A percentile compares a stretch with the other conserved stretches of the same genome.
Conservation (phyloP, 2,329 filamentous ascomycete genomes). For the Cephalotrichum gorgonifer region DNA sequence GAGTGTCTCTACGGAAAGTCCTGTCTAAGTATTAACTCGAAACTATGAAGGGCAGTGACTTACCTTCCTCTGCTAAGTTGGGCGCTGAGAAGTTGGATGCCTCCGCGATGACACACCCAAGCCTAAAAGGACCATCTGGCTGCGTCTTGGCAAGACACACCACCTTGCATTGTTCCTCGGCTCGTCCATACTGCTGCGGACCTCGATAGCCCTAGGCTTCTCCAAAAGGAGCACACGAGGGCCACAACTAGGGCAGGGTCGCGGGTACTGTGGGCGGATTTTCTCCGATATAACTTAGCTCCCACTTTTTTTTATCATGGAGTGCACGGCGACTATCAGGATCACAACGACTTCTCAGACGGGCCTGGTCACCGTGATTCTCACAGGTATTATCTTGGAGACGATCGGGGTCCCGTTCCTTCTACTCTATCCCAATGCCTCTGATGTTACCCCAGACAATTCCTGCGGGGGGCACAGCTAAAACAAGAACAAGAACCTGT, state of each 20-base stretch:
- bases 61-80: too few relatives aligned
- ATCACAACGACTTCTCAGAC: background rate
- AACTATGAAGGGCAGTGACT: too few relatives aligned
- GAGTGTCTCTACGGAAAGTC: too few relatives aligned
- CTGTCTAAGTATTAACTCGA: too few relatives aligned
- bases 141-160: background rate
- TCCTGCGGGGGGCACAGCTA: too few relatives aligned
- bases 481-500: too few relatives aligned
- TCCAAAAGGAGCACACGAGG: background rate
- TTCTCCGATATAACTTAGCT: background rate
- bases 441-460: background rate
- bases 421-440: background rate
- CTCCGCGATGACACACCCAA: too few relatives aligned
- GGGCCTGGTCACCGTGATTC: background rate
- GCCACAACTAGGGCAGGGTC: background rate
- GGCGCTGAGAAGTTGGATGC: too few relatives aligned
- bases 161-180: background rate
- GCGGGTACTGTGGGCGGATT: background rate
- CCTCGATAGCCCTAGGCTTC: background rate
- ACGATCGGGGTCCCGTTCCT: background rate
- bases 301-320: background rate
- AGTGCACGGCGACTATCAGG: background rate
- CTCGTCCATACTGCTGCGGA: background rate
- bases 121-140: too few relatives aligned
- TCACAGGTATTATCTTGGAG: background rate